Percentiles rank a stretch among this genome's conserved stretches.
These are phyloP conservation scores for Jacaranda copaia DNA, from an alignment of 257 asterid genomes.

Conservation along the genomic window DNA sequence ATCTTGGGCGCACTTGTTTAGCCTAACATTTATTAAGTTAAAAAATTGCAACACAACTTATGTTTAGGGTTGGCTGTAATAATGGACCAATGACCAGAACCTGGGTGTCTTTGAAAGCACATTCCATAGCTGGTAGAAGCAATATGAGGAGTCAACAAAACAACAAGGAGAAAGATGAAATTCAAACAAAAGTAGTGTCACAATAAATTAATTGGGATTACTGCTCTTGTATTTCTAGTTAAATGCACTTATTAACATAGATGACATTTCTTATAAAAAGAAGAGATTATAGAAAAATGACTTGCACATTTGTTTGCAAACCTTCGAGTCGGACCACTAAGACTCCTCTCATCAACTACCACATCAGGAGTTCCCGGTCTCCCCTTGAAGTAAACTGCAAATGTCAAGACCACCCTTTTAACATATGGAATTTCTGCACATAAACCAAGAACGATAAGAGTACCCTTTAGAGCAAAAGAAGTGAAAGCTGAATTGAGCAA, in stretches of 20 bases:
- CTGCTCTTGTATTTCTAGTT: no score
- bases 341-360: constrained; percentile 56
- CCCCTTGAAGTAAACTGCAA: constrained; percentile 61
- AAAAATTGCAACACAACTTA: constrained; percentile 51
- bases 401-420: constrained; percentile 64
- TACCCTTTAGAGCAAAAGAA: constrained; percentile 55
- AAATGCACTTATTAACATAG: background rate
- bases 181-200: background rate
- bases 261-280: background rate
- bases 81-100: constrained; percentile 63
- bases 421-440: constrained; percentile 60
- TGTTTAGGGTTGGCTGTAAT: constrained; percentile 66
- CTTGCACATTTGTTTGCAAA: constrained; percentile 54
- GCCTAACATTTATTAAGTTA: constrained; percentile 55
- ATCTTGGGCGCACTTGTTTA: background rate
- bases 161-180: background rate
- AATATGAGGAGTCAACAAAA: background rate
- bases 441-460: constrained; percentile 67
- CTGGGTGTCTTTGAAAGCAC: constrained; percentile 71
- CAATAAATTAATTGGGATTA: no score
- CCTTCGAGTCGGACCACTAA: constrained; percentile 62
- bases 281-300: background rate
- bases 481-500: constrained; percentile 3
- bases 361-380: constrained; percentile 57
- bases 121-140: constrained; percentile 56